Conservation (phyloP, 441 rosid genomes). For the Flueggea neowawraea region DNA sequence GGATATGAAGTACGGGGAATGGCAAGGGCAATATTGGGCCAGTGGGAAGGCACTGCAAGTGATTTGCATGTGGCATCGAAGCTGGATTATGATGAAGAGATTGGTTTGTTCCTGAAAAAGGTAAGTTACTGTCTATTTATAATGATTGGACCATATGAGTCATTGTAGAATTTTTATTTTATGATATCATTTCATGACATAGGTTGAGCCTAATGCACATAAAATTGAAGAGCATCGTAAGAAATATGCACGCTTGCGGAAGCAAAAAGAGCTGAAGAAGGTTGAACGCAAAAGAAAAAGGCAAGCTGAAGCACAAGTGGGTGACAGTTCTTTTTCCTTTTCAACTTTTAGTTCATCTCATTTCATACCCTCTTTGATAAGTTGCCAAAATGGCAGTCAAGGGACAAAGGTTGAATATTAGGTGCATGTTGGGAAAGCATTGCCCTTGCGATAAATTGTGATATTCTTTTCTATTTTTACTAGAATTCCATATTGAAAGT, state of each 20-base stretch:
- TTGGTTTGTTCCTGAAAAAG: conserved; percentile 69
- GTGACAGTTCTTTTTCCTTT: background rate
- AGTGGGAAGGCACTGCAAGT: conserved; percentile 86
- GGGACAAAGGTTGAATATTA: too few species aligned
- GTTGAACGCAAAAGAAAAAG: conserved; percentile 44
- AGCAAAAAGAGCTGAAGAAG: conserved; percentile 53
- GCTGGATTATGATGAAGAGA: conserved; percentile 87
- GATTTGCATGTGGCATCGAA: conserved; percentile 91
- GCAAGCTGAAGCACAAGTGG: conserved; percentile 53
- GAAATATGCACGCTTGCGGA: conserved; percentile 66
- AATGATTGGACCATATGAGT: background rate
- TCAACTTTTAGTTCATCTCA: too few species aligned
- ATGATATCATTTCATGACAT: conserved; percentile 1
- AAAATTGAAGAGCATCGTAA: conserved; percentile 70
- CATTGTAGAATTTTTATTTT: background rate
- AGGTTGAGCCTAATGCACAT: conserved; percentile 84
- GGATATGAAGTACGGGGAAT: conserved; percentile 90
- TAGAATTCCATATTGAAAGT: too few species aligned
- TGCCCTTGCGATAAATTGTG: too few species aligned
- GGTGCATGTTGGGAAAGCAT: too few species aligned
- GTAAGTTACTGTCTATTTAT: conserved; percentile 21
- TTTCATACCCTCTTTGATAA: too few species aligned
- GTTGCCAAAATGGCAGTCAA: too few species aligned
- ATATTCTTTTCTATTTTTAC: too few species aligned
- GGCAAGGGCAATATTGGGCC: conserved; percentile 83